phyloP scores from a whole-genome alignment of 305 asterid species.

The Ilex paraguariensis region DNA sequence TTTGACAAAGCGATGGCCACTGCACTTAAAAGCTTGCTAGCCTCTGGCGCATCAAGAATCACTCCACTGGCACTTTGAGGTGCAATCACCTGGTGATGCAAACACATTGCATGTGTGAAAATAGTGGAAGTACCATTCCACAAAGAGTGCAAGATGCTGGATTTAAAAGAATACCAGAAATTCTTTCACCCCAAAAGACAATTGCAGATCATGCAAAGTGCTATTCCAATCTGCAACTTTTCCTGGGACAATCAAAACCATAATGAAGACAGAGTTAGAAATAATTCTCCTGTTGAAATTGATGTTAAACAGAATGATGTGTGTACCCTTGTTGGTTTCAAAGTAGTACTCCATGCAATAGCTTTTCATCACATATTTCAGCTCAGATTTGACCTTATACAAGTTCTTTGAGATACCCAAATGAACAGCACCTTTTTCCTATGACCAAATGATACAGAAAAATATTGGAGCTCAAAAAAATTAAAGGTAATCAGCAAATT shows the following conservation, averaged over 20 bases:
- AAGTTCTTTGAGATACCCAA: slow-evolving; percentile 45
- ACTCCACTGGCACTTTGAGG: slow-evolving; percentile 97
- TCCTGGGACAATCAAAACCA: slow-evolving; percentile 37
- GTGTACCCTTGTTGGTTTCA: slow-evolving; percentile 48
- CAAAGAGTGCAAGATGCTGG: slow-evolving; percentile 4
- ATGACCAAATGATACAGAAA: slow-evolving; percentile 22
- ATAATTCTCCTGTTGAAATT: background rate
- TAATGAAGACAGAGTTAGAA: slow-evolving; percentile 14
- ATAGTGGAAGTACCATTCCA: background rate
- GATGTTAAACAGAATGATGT: slow-evolving; percentile 11
- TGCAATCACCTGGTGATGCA: slow-evolving; percentile 71
- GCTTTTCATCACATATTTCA: slow-evolving; percentile 70
- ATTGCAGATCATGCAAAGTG: slow-evolving; percentile 78
- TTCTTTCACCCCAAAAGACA: slow-evolving; percentile 86
- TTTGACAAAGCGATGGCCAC: slow-evolving; percentile 94
- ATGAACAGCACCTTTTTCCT: slow-evolving; percentile 71
- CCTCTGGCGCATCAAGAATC: slow-evolving; percentile 97
- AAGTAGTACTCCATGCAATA: slow-evolving; percentile 91
- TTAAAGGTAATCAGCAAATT: background rate
- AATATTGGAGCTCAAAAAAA: background rate
- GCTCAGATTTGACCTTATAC: slow-evolving; percentile 77
- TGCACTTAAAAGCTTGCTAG: slow-evolving; percentile 97
- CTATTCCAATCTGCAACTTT: slow-evolving; percentile 64
- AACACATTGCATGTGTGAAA: slow-evolving; percentile 13
- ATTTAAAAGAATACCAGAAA: slow-evolving; percentile 56